phyloP scores from a whole-genome alignment of 2,329 filamentous ascomycete species.

The Orbilia javanica region DNA sequence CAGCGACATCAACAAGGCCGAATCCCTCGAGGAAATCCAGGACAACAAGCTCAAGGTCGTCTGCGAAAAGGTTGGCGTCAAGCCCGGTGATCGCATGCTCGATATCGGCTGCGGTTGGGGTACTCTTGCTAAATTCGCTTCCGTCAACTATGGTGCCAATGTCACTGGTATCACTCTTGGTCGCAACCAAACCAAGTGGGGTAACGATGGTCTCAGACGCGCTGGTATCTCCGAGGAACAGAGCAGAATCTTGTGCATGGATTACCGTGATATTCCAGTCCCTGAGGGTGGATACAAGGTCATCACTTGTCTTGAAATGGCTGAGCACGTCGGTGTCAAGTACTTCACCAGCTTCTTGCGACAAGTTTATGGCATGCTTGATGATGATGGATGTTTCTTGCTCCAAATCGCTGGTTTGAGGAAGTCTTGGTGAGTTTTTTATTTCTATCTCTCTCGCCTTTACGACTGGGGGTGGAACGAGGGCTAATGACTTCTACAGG shows the following conservation, averaged over 20 bases:
- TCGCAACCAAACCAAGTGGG: slow-evolving; percentile 96
- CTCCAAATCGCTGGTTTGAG: slow-evolving; percentile 94
- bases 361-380: slow-evolving; percentile 94
- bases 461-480: not conserved
- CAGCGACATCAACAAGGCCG: slow-evolving; percentile 85
- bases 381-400: slow-evolving; percentile 96
- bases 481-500: slow-evolving; percentile 29
- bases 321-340: slow-evolving; percentile 95
- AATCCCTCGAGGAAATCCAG: slow-evolving; percentile 92
- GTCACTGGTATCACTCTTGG: slow-evolving; percentile 93
- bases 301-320: slow-evolving; percentile 98
- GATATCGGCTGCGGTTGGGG: slow-evolving; percentile 99
- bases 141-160: slow-evolving; percentile 86
- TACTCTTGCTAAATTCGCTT: slow-evolving; percentile 92
- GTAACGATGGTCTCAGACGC: slow-evolving; percentile 87
- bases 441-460: slow-evolving; percentile 24
- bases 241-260: slow-evolving; percentile 92
- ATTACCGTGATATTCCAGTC: slow-evolving; percentile 93
- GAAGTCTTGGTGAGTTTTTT: slow-evolving; percentile 93
- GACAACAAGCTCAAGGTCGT: slow-evolving; percentile 97
- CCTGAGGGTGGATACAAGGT: slow-evolving; percentile 86
- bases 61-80: slow-evolving; percentile 91
- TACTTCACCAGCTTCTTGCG: slow-evolving; percentile 84
- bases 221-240: slow-evolving; percentile 86
- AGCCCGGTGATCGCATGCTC: slow-evolving; percentile 83